A percentile compares a stretch with the other conserved stretches of the same genome.
phyloP scores from a whole-genome alignment of 2,329 filamentous ascomycete species.

The Colletotrichum musae region DNA sequence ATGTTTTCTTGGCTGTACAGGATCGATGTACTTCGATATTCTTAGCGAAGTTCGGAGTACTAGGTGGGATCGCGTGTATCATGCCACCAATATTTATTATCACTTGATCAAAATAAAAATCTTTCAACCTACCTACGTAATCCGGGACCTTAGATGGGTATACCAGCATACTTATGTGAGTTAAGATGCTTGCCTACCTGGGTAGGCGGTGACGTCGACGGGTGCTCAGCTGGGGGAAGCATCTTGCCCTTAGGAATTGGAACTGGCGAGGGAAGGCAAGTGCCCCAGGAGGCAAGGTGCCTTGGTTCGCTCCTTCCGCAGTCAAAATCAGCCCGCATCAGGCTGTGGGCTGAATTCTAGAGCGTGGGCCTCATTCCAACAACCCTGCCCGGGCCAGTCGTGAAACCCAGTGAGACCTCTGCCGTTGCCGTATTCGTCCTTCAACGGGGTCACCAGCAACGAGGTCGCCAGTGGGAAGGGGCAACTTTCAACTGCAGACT shows the following conservation, averaged over 20 bases:
- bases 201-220: too few species aligned
- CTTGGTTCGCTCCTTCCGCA: constrained; percentile 10
- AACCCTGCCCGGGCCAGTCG: constrained; percentile 5
- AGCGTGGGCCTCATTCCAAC: constrained; percentile 25
- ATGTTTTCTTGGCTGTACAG: too few species aligned
- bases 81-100: too few species aligned
- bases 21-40: too few species aligned
- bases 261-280: neutral
- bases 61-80: too few species aligned
- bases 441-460: constrained; percentile 33
- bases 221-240: too few species aligned
- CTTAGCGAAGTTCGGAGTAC: too few species aligned
- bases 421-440: constrained; percentile 22
- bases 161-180: too few species aligned
- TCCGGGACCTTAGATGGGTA: too few species aligned
- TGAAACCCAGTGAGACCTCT: constrained; percentile 31
- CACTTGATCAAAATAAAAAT: too few species aligned
- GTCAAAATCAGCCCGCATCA: constrained; percentile 8
- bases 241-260: neutral
- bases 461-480: constrained; percentile 26
- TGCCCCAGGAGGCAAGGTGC: neutral
- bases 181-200: too few species aligned
- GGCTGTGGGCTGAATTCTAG: constrained; percentile 5
- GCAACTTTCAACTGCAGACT: constrained; percentile 27
- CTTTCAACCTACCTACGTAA: too few species aligned